These are phyloP conservation scores for Coprinopsis cinerea DNA, from an alignment of 768 basidiomycete genomes.

Conservation along the genomic window DNA sequence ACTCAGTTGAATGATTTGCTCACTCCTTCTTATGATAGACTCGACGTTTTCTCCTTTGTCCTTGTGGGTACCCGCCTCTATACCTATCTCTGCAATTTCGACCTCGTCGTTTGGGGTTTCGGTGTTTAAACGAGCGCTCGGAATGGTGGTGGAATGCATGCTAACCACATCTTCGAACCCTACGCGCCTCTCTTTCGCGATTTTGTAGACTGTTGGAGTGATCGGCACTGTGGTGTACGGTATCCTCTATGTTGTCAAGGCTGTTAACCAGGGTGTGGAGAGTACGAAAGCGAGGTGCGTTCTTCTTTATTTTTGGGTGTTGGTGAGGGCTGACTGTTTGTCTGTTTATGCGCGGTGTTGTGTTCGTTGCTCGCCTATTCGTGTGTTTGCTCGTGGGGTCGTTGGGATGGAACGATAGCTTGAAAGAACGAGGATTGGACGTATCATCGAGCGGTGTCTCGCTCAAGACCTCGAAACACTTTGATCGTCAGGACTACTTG, in stretches of 20 bases:
- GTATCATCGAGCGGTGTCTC: constrained; percentile 58
- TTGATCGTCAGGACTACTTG: constrained; percentile 59
- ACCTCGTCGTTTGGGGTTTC: too few relatives aligned
- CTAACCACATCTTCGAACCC: too few relatives aligned
- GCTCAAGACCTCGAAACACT: constrained; percentile 54
- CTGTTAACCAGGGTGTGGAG: constrained; percentile 36
- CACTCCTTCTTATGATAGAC: too few relatives aligned
- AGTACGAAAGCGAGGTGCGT: constrained; percentile 54
- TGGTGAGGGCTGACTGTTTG: background rate
- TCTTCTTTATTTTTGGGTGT: background rate
- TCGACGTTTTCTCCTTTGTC: constrained; percentile 4
- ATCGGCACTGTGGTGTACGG: constrained; percentile 42
- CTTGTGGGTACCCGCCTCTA: constrained; percentile 4
- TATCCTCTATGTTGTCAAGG: constrained; percentile 29
- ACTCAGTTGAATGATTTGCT: too few relatives aligned
- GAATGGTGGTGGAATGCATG: too few relatives aligned
- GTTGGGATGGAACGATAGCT: constrained; percentile 24
- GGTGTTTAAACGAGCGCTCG: too few relatives aligned
- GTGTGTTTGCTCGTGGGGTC: background rate
- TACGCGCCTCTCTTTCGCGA: background rate
- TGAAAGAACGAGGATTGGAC: constrained; percentile 52
- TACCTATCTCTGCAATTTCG: background rate
- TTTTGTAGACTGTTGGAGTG: constrained; percentile 38
- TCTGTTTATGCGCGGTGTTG: too few relatives aligned
- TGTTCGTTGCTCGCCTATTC: background rate